Evolutionary conservation across 257 asterid species (phyloP).

Genomic region (Leptodermis oblonga): DNA sequence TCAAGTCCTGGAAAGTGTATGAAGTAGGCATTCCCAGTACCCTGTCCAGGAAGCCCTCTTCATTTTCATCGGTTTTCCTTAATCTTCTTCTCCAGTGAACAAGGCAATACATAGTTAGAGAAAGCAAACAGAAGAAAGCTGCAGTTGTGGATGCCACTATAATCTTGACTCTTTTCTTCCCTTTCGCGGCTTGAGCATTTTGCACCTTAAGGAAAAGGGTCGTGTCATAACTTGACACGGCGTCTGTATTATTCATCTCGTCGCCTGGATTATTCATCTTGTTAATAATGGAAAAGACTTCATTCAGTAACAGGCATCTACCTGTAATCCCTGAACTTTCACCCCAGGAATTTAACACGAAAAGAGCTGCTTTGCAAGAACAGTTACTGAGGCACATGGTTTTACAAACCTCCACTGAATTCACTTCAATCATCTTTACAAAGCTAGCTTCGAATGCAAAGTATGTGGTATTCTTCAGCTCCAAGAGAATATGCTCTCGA

Average conservation of each 20-base stretch:
- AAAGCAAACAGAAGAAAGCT: not conserved
- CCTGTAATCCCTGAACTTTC: too few species aligned
- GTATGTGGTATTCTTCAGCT: too few species aligned
- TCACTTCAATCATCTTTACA: too few species aligned
- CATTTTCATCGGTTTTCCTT: conserved; percentile 4
- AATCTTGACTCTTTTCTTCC: not conserved
- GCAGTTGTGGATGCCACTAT: conserved; percentile 3
- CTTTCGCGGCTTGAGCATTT: not conserved
- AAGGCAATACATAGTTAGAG: not conserved
- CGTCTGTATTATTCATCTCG: too few species aligned
- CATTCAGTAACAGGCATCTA: conserved; percentile 1
- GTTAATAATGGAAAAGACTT: not conserved
- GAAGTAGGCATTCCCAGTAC: conserved; percentile 12
- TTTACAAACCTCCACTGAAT: conserved; percentile 18
- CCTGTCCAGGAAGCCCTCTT: not conserved
- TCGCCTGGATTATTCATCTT: not conserved
- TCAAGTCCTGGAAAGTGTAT: too few species aligned
- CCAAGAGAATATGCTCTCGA: too few species aligned
- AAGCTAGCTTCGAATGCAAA: too few species aligned
- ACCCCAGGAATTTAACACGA: not conserved
- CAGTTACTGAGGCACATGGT: conserved; percentile 14
- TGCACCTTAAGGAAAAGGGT: conserved; percentile 19
- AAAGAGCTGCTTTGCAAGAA: conserved; percentile 22
- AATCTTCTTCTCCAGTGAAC: not conserved
- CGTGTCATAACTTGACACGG: not conserved